Conservation (phyloP, 1,284 basidiomycete species). For the Exobasidium rhododendri region DNA sequence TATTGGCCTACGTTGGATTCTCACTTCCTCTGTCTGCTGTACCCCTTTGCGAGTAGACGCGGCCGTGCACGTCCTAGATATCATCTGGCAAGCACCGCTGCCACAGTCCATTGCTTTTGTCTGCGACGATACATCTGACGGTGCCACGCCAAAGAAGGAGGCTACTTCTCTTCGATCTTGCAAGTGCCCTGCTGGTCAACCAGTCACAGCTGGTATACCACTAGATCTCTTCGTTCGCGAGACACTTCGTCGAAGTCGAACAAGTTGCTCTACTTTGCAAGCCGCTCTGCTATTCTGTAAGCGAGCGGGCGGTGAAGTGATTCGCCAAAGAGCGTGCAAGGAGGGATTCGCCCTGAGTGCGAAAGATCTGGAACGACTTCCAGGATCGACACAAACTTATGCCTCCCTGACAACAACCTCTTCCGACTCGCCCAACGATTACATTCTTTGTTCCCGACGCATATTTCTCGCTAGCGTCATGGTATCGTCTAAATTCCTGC, state of each 20-base stretch:
- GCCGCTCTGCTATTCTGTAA: conserved; percentile 49
- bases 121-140: background rate
- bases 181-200: background rate
- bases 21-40: no score
- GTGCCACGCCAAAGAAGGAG: conserved; percentile 11
- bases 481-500: conserved; percentile 83
- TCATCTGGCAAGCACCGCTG: conserved; percentile 30
- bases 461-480: conserved; percentile 84
- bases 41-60: no score
- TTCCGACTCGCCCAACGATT: background rate
- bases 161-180: conserved; percentile 15
- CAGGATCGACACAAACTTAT: background rate
- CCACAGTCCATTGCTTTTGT: conserved; percentile 9
- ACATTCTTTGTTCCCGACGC: conserved; percentile 69
- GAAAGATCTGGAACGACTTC: background rate
- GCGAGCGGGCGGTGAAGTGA: conserved; percentile 16
- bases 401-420: conserved; percentile 62
- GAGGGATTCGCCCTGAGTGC: background rate
- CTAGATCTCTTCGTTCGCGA: conserved; percentile 49
- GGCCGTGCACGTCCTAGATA: conserved; percentile 29
- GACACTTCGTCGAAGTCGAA: conserved; percentile 48
- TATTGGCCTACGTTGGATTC: no score
- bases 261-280: conserved; percentile 49
- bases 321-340: background rate
- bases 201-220: conserved; percentile 28